Base-by-base conservation (phyloP, 257 asterid species). In the Solanum sparsipilum region DNA sequence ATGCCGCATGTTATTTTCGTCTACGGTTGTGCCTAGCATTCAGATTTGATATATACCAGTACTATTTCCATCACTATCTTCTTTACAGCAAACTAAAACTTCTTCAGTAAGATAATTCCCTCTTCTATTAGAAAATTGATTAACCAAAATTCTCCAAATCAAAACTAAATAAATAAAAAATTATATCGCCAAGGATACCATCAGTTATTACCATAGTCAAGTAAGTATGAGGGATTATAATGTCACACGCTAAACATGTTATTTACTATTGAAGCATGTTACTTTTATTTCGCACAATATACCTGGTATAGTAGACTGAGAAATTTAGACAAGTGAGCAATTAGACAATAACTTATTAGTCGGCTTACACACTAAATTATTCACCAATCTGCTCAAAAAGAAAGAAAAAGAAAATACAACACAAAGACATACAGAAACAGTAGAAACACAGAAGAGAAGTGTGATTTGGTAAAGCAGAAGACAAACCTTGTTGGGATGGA, bases 401-500 rank as follows among this genome's bases (percentile, higher is more conserved):
- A 79, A 79, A 27, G 67, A 15, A 46, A 81, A 16, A 48, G 67
- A 15, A 46, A 44, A 41, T 15, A 6, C 18, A 11, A 81, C 18
- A 81, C 41, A 46, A 9, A 79, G 85, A 81, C 41, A 18, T 9
- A 81, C 85, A 27, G 18, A 16, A 79, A 15, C 25, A 44, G 67
- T 81, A 81, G 18, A 81, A 46, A 81, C 68, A 81, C 18, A 29
- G 41, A 29, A 81, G 85, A 46, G 70, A 81, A 25, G 41, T 18
- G 27, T 48, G 41, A 81, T 48, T 81, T 29, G 68, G n/a, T 20
- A 78, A 65, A 56, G 87, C 86, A 83, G 88, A 74, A 89, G 81
- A 35, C 83, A 76, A 44, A 96, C 99, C 98, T 96, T 95, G 89
- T 90, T 95, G 39, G 98, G 98, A 88, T 94, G 98, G 85, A 96